Evolutionary conservation across 495 filamentous ascomycete genomes (phyloP), one percentile per base, ranked within the genome.

Genomic region (Hypomontagnella monticulosa): DNA sequence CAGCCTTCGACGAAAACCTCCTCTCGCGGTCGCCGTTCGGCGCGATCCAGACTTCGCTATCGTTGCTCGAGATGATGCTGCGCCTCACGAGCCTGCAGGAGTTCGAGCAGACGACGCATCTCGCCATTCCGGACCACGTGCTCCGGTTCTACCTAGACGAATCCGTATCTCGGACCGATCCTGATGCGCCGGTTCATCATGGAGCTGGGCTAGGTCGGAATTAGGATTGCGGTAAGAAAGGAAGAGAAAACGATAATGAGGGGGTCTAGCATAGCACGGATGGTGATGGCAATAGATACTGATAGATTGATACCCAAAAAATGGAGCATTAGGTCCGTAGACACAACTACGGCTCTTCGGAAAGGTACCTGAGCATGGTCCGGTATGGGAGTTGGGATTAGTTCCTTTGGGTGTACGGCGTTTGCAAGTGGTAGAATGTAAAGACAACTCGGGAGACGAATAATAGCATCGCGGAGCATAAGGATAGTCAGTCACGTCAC

Each of bases 31-130:
- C 72, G 10, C 81, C 73, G 36, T 81, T 80, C 53, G 79, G 65
- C 43, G 74, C 73, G 27, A 88, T 97, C 52, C 86, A 88, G 11
- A 93, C 93, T 11, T 94, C 91, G 0, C 87, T 99, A 6, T 98
- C 95, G 7, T 87, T 97, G 46, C 87, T 99, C 16, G 96, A 99
- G 76, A 96, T 93, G 76, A 83, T 98, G 38, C 87, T 99, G 56
- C 93, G 96, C 55, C 87, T 99, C 18, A 91, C 90, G 6, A 90
- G 92, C 42, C 84, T 98, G n/a, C 95, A 98, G 74, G 93, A 98
- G 80, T 97, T 95, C 76, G 92, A 97, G 71, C 96, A 99, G 84
- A 84, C 88, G 40, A 92, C 93, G 0, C 96, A 99, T 67, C 85
- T 98, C 30, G 84, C 92, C 33, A 96, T 97, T 68, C 91, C 89